Base-by-base conservation (phyloP, 164 flowering plant genomes). In the Stephania japonica region DNA sequence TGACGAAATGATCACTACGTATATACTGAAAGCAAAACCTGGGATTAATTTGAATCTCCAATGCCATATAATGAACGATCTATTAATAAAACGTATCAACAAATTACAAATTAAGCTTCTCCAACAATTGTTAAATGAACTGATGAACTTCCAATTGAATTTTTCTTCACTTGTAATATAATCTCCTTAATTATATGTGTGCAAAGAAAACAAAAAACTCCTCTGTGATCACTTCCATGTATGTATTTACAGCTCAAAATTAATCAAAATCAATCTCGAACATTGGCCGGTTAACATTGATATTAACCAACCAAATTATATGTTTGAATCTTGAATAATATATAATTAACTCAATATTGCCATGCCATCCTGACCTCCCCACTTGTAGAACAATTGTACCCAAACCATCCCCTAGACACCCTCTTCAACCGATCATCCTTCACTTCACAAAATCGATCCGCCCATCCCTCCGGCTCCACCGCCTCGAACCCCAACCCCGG, bases 401-500 rank as follows among this genome's bases (percentile, higher is more conserved):
- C 87, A 50, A 92, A 92, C 99, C 99, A 94, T 62, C 73, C 80
- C 70, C 44, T 67, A 0, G 83, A 75, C 71, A 85, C 67, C 70
- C 24, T 23, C 72, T 85, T 82, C 78, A 95, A 74, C 72, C 85
- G 42, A 5, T 77, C 74, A 70, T 95, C 99, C 1, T 64, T 75
- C 21, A 91, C 89, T 68, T 95, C 97, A 71, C 99, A 95, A 47
- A 91, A 95, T 83, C 62, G 85, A 0, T 73, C 0, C 1, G 84
- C 77, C 99, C 99, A 95, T 5, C 85, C 92, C 9, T 74, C 5
- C 0, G 99, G 99, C 80, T 93, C 93, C 0, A 93, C 70, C 0
- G 97, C 75, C 56, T 32, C 61, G 47, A 72, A 84, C 73, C 97
- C 97, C 3, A 95, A 74, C 25, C 99, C 99, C 0, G 97, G 98